phyloP scores from a whole-genome alignment of 2,329 filamentous ascomycete genomes.

The Colletotrichum sp. region DNA sequence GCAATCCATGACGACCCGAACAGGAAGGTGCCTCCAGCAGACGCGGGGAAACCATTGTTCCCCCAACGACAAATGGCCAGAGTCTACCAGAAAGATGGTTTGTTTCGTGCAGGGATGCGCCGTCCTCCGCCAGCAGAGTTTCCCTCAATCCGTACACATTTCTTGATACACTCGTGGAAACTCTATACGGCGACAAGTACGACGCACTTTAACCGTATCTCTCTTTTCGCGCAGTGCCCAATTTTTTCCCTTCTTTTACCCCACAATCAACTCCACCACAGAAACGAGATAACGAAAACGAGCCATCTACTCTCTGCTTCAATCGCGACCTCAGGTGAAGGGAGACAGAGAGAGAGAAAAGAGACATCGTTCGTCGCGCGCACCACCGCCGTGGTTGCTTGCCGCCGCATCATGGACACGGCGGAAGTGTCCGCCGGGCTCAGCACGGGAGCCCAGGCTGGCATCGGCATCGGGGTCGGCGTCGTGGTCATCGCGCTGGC shows the following conservation, averaged over 20 bases:
- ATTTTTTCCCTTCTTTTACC: not conserved
- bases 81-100: not conserved
- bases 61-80: not conserved
- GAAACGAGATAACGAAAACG: not conserved
- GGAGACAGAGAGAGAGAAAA: not conserved
- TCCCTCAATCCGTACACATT: not conserved
- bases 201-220: not conserved
- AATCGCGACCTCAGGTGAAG: not conserved
- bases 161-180: not conserved
- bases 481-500: not conserved
- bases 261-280: not conserved
- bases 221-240: not conserved
- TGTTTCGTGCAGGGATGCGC: not conserved
- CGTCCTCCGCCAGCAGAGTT: not conserved
- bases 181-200: not conserved
- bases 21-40: not conserved
- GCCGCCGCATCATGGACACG: not conserved
- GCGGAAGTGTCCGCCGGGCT: not conserved
- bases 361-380: not conserved
- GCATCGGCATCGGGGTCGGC: slow-evolving; percentile 6
- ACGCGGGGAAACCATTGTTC: not conserved
- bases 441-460: slow-evolving; percentile 3
- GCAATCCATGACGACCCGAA: not conserved
- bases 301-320: not conserved
- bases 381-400: not conserved